Base-by-base conservation (phyloP, 2,329 filamentous ascomycete genomes). In the Calonectria montana region DNA sequence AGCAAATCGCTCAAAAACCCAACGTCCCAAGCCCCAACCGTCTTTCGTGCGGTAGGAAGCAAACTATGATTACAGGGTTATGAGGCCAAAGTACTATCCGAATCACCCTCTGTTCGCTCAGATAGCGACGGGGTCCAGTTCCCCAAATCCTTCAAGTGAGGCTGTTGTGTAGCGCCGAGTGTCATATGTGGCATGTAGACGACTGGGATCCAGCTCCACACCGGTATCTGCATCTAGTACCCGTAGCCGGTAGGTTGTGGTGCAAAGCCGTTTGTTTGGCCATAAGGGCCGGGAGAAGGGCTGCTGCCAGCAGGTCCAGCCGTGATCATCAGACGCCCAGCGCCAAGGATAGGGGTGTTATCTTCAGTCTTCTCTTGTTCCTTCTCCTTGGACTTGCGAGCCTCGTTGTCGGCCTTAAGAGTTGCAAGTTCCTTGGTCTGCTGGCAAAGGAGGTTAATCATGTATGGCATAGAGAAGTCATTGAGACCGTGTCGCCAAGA, bases 381-480 rank as follows among this genome's bases (percentile, higher is more conserved):
- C 78, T 87, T 86, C 79, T 97, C 94, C 75, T 91, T 92, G 41
- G 88, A 88, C 85, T 98, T 98, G 80, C 96, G 93, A 82, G 96
- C 94, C 84, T 99, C 97, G 81, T 98, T 99, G 85, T 99, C 97
- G 74, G 94, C 94, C 89, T 97, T 97, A 73, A 99, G 90, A 71
- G 88, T 83, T 71, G 95, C 91, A 77, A 99, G 93, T 69, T 97
- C 93, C 77, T 93, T 92, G 45, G 94, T 95, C 86, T 98, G 96
- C 84, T 98, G 95, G 78, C 93, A 91, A 75, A 99, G 89, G 87
- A 97, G 94, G 87, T 98, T 99, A 90, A 99, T 98, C 95, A 99
- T 97, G 89, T 97, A 99, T 21, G 97, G 97, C 97, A 99, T 99
- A 59, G 96, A 97, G 86, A 98, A 99, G 87, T 99, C 97, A 80